Evolutionary conservation across 2,329 filamentous ascomycete species (phyloP).

Genomic region (Penicillium sp.): DNA sequence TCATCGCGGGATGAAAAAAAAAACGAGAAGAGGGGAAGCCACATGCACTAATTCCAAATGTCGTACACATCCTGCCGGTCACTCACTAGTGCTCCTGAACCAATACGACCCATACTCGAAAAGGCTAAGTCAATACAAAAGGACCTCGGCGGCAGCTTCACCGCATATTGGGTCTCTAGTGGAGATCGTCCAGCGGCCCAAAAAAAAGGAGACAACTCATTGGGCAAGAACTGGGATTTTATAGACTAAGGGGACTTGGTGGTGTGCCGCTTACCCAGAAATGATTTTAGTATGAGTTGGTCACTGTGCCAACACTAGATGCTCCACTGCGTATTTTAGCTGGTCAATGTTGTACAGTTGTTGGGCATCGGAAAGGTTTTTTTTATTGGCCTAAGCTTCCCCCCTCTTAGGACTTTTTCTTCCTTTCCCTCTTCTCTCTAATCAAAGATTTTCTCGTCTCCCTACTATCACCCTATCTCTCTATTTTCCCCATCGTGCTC

Average conservation of each 20-base stretch:
- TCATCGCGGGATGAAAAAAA: not conserved
- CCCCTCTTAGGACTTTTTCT: not conserved
- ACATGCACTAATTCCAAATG: not conserved
- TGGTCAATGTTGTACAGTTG: conserved; percentile 16
- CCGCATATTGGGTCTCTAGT: conserved; percentile 22
- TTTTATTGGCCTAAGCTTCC: conserved; percentile 12
- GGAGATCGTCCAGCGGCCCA: conserved; percentile 10
- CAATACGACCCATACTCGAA: not conserved
- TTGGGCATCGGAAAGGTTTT: conserved; percentile 14
- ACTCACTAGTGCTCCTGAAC: not conserved
- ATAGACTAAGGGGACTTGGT: not conserved
- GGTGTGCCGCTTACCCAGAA: conserved; percentile 3
- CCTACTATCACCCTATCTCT: not conserved
- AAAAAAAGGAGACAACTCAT: conserved; percentile 9
- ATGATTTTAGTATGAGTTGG: conserved; percentile 17
- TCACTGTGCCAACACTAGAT: conserved; percentile 25
- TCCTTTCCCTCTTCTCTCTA: conserved; percentile 9
- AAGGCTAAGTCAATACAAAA: conserved; percentile 1
- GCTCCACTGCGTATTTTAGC: conserved; percentile 8
- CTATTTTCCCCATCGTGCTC: conserved; percentile 11
- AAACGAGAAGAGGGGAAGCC: not conserved
- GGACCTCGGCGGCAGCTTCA: conserved; percentile 21
- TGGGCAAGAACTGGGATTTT: not conserved
- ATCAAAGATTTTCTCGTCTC: conserved; percentile 5
- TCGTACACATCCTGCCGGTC: not conserved